Conservation (phyloP, 306 rosid genomes). For the Quercus cerris region DNA sequence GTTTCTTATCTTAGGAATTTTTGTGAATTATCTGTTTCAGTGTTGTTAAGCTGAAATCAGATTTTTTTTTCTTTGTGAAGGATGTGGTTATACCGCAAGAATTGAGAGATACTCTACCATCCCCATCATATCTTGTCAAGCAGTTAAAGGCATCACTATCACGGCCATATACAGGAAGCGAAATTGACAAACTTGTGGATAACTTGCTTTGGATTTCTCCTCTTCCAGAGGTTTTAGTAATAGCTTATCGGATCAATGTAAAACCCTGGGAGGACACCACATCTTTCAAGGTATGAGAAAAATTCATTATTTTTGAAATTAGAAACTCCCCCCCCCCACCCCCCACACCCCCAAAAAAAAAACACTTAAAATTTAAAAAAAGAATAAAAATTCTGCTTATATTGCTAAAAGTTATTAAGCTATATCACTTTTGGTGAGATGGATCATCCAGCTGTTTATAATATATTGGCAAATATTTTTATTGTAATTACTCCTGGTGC, state of each 20-base stretch:
- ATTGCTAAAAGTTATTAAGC: too few relatives aligned
- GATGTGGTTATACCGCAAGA: not conserved
- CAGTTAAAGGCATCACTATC: not conserved
- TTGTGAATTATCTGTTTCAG: too few relatives aligned
- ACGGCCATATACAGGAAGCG: not conserved
- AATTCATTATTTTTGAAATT: not conserved
- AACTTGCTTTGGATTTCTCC: conserved; percentile 12
- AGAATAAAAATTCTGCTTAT: too few relatives aligned
- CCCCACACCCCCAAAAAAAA: too few relatives aligned
- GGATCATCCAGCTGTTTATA: too few relatives aligned
- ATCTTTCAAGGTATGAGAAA: not conserved
- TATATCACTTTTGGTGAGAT: too few relatives aligned
- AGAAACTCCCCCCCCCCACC: too few relatives aligned
- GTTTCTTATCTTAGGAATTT: not conserved
- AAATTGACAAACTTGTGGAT: not conserved
- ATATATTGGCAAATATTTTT: too few relatives aligned
- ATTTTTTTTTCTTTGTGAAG: not conserved
- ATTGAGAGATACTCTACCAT: conserved; percentile 6
- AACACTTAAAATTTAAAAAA: too few relatives aligned
- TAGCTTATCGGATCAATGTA: not conserved
- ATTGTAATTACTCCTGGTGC: too few relatives aligned
- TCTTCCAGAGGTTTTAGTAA: not conserved
- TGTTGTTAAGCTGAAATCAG: not conserved
- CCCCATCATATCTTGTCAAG: conserved; percentile 10
- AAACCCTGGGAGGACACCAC: not conserved